These are phyloP conservation scores for Blastobotrys parvus DNA, from an alignment of 805 yeast genomes.

Conservation along the genomic window DNA sequence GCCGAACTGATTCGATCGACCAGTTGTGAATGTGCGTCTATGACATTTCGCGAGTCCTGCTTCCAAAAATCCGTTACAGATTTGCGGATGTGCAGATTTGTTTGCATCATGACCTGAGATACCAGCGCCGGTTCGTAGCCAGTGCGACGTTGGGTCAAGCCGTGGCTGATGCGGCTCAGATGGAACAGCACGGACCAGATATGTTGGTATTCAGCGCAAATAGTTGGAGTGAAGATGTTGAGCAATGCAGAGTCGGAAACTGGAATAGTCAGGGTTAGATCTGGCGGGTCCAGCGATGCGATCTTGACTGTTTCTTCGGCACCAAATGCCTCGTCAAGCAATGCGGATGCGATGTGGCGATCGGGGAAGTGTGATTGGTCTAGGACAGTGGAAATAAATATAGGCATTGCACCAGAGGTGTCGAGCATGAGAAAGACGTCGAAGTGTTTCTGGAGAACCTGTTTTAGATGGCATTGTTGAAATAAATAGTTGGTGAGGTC, in stretches of 20 bases:
- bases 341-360: conserved; percentile 1
- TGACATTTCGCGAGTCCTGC: not conserved
- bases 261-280: too few species aligned
- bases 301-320: too few species aligned
- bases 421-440: not conserved
- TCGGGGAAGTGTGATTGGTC: not conserved
- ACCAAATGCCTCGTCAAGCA: not conserved
- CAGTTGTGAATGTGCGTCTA: not conserved
- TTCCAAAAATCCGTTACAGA: not conserved
- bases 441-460: not conserved
- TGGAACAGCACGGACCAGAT: not conserved
- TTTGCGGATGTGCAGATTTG: too few species aligned
- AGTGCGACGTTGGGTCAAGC: not conserved
- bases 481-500: not conserved
- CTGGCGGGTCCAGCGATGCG: too few species aligned
- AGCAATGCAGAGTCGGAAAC: too few species aligned
- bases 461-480: not conserved
- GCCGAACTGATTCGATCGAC: not conserved
- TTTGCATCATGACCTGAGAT: not conserved
- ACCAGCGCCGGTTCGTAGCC: not conserved
- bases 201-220: not conserved
- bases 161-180: not conserved
- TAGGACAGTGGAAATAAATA: not conserved
- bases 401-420: conserved; percentile 3
- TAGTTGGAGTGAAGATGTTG: not conserved